These are phyloP conservation scores for Ustilago sp. DNA, from an alignment of 1,284 basidiomycete genomes.

Conservation along the genomic window DNA sequence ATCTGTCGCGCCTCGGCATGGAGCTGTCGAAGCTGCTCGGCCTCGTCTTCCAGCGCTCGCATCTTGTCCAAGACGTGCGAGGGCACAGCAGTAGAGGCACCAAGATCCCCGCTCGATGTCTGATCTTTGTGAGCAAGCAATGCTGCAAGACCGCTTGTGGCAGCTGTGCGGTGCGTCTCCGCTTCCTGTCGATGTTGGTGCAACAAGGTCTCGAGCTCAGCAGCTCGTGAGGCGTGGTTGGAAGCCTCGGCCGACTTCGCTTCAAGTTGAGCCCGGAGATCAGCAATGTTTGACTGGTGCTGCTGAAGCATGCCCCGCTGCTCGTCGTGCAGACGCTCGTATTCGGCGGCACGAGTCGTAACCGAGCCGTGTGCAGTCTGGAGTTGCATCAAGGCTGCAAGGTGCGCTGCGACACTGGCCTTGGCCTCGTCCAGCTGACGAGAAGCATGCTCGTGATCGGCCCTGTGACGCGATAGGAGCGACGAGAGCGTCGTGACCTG, in stretches of 20 bases:
- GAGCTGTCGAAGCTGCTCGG: slow-evolving; percentile 61
- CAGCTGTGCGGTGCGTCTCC: slow-evolving; percentile 62
- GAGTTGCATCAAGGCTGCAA: slow-evolving; percentile 86
- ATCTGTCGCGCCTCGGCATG: slow-evolving; percentile 60
- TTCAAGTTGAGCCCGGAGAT: slow-evolving; percentile 80
- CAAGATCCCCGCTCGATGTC: slow-evolving; percentile 36
- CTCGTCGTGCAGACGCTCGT: slow-evolving; percentile 77
- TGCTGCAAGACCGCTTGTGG: slow-evolving; percentile 59
- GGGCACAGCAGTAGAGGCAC: slow-evolving; percentile 28
- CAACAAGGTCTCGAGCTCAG: slow-evolving; percentile 79
- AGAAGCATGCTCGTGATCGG: slow-evolving; percentile 79
- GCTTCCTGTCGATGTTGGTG: slow-evolving; percentile 72
- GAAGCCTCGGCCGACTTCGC: slow-evolving; percentile 66
- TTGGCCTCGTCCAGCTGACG: slow-evolving; percentile 77
- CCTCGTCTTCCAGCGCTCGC: slow-evolving; percentile 64
- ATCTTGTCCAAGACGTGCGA: slow-evolving; percentile 62
- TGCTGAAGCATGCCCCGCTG: slow-evolving; percentile 62
- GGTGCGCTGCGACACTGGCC: slow-evolving; percentile 79
- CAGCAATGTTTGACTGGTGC: slow-evolving; percentile 76
- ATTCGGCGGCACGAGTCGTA: slow-evolving; percentile 81
- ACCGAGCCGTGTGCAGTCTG: slow-evolving; percentile 82
- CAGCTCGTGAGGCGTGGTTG: slow-evolving; percentile 77
- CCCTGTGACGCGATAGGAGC: slow-evolving; percentile 81
- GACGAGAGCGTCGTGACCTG: slow-evolving; percentile 81
- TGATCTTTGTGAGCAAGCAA: slow-evolving; percentile 60